These are phyloP conservation scores for Scheffersomyces cryptocercus DNA, from an alignment of 1,139 yeast species.

Conservation along the genomic window DNA sequence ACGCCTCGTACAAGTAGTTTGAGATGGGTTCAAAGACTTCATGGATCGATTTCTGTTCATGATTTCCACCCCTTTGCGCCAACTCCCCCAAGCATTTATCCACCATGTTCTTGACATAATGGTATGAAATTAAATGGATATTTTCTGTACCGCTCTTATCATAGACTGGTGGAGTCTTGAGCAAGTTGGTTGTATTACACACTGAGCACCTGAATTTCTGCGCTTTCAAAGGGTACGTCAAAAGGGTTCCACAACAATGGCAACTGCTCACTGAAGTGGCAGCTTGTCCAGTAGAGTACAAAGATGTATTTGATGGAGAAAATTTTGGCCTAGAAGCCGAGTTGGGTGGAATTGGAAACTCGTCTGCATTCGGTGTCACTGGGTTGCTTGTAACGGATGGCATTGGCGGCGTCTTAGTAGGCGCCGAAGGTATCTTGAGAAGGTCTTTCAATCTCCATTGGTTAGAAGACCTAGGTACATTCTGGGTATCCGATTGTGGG, in stretches of 20 bases:
- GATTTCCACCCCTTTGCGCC: constrained; percentile 8
- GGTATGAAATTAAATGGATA: constrained; percentile 26
- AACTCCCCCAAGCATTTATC: constrained; percentile 29
- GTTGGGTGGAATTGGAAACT: too few relatives aligned
- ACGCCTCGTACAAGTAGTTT: constrained; percentile 39
- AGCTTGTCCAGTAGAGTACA: background rate
- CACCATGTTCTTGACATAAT: constrained; percentile 26
- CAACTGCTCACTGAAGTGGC: constrained; percentile 27
- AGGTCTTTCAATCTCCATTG: background rate
- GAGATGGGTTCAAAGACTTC: constrained; percentile 53
- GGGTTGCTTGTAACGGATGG: too few relatives aligned
- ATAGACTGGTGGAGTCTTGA: constrained; percentile 13
- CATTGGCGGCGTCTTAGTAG: background rate
- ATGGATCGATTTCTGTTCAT: constrained; percentile 24
- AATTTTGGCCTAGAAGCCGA: too few relatives aligned
- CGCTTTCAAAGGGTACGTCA: constrained; percentile 49
- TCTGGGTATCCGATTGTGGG: too few relatives aligned
- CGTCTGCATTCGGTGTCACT: too few relatives aligned
- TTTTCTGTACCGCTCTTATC: background rate
- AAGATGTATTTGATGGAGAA: too few relatives aligned
- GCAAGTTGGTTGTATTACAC: constrained; percentile 52
- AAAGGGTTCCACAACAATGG: constrained; percentile 62
- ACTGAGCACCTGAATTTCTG: constrained; percentile 56
- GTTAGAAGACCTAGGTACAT: background rate
- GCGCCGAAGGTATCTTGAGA: constrained; percentile 1